These are phyloP conservation scores for Zalaria obscura DNA, from an alignment of 2,329 filamentous ascomycete genomes.

Conservation along the genomic window DNA sequence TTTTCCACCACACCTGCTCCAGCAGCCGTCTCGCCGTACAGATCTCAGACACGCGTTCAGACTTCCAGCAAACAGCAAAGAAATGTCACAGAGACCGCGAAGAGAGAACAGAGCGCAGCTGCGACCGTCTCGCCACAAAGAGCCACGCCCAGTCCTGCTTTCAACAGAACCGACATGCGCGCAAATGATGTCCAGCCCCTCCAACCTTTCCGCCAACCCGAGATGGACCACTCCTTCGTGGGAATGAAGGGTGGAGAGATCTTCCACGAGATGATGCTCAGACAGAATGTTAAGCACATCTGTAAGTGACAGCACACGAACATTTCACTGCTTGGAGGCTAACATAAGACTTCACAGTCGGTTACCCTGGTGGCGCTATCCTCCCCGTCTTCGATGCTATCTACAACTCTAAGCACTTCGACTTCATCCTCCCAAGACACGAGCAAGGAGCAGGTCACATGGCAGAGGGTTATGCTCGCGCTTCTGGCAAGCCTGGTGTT, in stretches of 20 bases:
- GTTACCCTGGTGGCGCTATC: constrained; percentile 88
- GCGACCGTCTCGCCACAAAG: constrained; percentile 20
- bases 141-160: constrained; percentile 31
- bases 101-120: constrained; percentile 26
- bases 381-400: constrained; percentile 97
- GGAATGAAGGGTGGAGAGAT: constrained; percentile 93
- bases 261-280: constrained; percentile 98
- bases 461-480: constrained; percentile 93
- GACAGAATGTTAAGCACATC: constrained; percentile 82
- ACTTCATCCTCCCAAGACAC: constrained; percentile 89
- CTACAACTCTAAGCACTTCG: constrained; percentile 93
- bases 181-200: constrained; percentile 28
- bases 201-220: constrained; percentile 30
- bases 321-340: background rate
- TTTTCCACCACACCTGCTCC: constrained; percentile 27
- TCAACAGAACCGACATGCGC: constrained; percentile 32
- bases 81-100: constrained; percentile 25
- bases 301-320: constrained; percentile 47
- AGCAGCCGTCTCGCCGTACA: constrained; percentile 30
- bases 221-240: constrained; percentile 56
- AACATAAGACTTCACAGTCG: constrained; percentile 22
- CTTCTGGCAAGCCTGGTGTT: constrained; percentile 84
- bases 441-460: constrained; percentile 98
- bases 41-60: constrained; percentile 6
- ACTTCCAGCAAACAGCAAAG: constrained; percentile 7